Conservation (phyloP, 202 grass and related monocot species). For the Setaria italica region DNA sequence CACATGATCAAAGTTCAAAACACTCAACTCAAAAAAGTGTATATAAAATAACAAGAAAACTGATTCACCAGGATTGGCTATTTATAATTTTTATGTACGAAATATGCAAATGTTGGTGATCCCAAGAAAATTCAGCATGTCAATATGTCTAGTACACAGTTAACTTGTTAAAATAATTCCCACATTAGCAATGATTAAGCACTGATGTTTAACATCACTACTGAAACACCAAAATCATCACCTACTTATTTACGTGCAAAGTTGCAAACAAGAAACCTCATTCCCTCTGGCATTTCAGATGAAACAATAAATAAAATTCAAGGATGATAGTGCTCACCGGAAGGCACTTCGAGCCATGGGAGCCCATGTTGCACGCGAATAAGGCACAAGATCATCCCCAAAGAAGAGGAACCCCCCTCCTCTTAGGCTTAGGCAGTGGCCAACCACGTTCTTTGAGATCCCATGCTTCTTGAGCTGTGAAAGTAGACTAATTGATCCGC, state of each 20-base stretch:
- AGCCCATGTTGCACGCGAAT: slow-evolving; percentile 69
- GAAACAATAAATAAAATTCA: neutral
- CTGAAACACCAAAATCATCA: neutral
- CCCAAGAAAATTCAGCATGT: slow-evolving; percentile 17
- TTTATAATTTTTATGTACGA: slow-evolving; percentile 9
- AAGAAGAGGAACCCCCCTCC: slow-evolving; percentile 93
- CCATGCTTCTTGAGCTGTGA: slow-evolving; percentile 85
- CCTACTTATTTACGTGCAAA: neutral
- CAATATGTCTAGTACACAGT: neutral
- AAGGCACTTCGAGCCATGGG: slow-evolving; percentile 61
- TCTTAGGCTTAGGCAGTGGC: slow-evolving; percentile 84
- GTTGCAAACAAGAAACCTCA: slow-evolving; percentile 22
- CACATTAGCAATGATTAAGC: neutral
- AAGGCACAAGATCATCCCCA: slow-evolving; percentile 85
- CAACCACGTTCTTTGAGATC: slow-evolving; percentile 84
- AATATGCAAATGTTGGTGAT: slow-evolving; percentile 10
- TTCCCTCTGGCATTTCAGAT: neutral
- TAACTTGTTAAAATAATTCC: neutral
- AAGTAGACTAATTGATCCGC: slow-evolving; percentile 70
- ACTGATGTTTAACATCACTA: neutral
- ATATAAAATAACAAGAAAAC: slow-evolving; percentile 12
- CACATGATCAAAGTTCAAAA: neutral
- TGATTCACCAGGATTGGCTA: neutral
- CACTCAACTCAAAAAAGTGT: neutral
- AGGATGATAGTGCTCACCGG: slow-evolving; percentile 47